Evolutionary conservation across 129 eudicot species (phyloP), one percentile per base, ranked within the genome.

Genomic region (Dittrichia graveolens): DNA sequence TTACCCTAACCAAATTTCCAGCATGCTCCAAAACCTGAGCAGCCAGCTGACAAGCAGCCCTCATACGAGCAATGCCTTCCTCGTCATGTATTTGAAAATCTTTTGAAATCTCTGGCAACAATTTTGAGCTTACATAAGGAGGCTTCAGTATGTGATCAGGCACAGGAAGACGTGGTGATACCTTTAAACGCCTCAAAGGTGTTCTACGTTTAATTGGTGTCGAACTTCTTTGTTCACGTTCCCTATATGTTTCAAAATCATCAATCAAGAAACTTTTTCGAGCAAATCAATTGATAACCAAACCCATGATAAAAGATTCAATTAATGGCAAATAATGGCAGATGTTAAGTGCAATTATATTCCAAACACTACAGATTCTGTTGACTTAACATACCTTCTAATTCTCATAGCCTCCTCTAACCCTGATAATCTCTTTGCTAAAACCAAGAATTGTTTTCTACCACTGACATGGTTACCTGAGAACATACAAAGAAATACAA

Each of bases 11-110:
- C 73, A 95, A 59, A 8, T 96, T 95, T 52, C 99, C 99, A 5
- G 97, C 99, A 81, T 82, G 80, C 39, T 95, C 95, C 65, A 95
- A 72, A 73, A 91, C 99, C 56, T 87, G 79, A 68, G 99, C 99
- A 71, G 99, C 99, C 61, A 91, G 95, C 71, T 83, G 85, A 77
- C 99, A 88, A 3, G 99, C 99, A 79, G 87, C 94, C 86, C 97
- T 86, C 99, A 95, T 90, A 42, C 66, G 76, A 57, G 83, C 88
- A 72, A 95, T 84, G 57, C 97, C 99, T 81, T 95, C 99, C 62
- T 89, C 83, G 73, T 88, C 96, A 47, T 85, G 99, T 66, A 88
- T 79, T 78, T 95, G 97, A 78, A 47, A 78, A 50, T 95, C 95
- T 5, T 62, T 86, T 6, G 96, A 77, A 63, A 95, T 85, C 62